These are phyloP conservation scores for Paraphoma sp. DNA, from an alignment of 2,329 filamentous ascomycete genomes.

Conservation along the genomic window DNA sequence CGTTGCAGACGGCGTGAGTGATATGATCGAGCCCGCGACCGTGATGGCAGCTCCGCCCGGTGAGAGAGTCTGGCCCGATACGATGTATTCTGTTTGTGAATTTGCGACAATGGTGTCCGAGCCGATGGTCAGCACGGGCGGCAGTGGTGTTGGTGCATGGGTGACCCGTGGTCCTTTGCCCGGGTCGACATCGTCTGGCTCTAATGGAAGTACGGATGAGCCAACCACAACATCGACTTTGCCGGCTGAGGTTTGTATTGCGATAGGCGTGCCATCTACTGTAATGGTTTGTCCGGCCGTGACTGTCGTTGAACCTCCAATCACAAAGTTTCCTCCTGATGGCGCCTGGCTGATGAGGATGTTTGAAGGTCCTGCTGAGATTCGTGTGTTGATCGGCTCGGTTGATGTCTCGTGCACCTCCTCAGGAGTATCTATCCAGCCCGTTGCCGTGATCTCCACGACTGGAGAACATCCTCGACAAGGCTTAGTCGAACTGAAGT, in stretches of 20 bases:
- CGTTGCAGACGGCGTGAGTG: conserved; percentile 43
- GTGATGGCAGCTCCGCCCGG: conserved; percentile 45
- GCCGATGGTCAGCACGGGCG: conserved; percentile 28
- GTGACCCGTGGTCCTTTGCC: conserved; percentile 16
- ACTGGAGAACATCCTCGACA: conserved; percentile 38
- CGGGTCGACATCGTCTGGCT: conserved; percentile 4
- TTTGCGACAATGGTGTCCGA: conserved; percentile 30
- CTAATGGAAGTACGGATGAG: conserved; percentile 20
- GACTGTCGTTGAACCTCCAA: conserved; percentile 28
- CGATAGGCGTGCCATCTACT: conserved; percentile 31
- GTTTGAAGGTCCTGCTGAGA: conserved; percentile 23
- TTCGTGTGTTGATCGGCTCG: conserved; percentile 11
- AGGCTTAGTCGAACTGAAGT: conserved; percentile 31
- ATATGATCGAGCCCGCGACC: conserved; percentile 44
- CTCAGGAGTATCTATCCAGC: conserved; percentile 27
- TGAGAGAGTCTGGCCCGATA: conserved; percentile 39
- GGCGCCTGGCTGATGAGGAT: conserved; percentile 22
- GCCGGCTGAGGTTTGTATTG: conserved; percentile 30
- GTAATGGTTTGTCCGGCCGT: conserved; percentile 27
- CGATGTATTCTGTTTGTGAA: conserved; percentile 30
- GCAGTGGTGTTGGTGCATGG: conserved; percentile 15
- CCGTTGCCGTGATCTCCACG: conserved; percentile 33
- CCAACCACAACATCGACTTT: conserved; percentile 29
- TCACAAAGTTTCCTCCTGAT: conserved; percentile 18
- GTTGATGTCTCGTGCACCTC: conserved; percentile 24